These are phyloP conservation scores for Halenospora varia DNA, from an alignment of 495 filamentous ascomycete species.

Conservation along the genomic window DNA sequence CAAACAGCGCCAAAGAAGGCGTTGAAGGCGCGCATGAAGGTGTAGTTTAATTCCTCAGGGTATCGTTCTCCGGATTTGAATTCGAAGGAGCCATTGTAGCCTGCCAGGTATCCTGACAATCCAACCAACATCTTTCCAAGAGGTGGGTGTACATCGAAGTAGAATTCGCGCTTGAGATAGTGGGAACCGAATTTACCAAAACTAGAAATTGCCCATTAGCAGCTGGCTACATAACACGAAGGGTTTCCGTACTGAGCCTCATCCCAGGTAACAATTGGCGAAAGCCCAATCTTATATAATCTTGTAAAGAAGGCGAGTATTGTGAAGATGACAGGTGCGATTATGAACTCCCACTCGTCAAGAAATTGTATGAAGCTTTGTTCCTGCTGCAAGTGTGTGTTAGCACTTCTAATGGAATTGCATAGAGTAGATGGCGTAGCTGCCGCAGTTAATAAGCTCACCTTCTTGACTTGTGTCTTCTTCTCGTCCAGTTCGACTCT, in stretches of 20 bases:
- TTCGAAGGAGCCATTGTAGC: constrained; percentile 99
- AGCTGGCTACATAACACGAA: constrained; percentile 13
- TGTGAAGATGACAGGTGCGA: constrained; percentile 87
- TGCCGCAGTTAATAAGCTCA: too few relatives aligned
- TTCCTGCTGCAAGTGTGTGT: constrained; percentile 13
- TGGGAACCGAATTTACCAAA: constrained; percentile 99
- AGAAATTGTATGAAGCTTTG: constrained; percentile 59
- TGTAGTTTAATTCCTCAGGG: constrained; percentile 90
- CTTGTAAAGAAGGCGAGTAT: constrained; percentile 87
- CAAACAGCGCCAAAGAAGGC: constrained; percentile 89
- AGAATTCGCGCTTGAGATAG: constrained; percentile 97
- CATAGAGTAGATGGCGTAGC: too few relatives aligned
- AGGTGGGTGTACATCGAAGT: constrained; percentile 98
- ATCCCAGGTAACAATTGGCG: constrained; percentile 97
- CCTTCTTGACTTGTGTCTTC: constrained; percentile 61
- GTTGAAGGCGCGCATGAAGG: constrained; percentile 98
- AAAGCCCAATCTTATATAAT: constrained; percentile 91
- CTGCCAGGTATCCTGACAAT: constrained; percentile 89
- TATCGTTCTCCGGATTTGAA: constrained; percentile 98
- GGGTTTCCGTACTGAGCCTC: constrained; percentile 77
- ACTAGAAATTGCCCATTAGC: constrained; percentile 39
- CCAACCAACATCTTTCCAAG: constrained; percentile 98
- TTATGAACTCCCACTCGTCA: constrained; percentile 77
- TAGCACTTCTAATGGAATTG: not conserved
- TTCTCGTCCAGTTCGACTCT: constrained; percentile 51